Evolutionary conservation across 2,329 filamentous ascomycete genomes (phyloP), one percentile per base, ranked within the genome.

Genomic region (Aspergillus glaucus): DNA sequence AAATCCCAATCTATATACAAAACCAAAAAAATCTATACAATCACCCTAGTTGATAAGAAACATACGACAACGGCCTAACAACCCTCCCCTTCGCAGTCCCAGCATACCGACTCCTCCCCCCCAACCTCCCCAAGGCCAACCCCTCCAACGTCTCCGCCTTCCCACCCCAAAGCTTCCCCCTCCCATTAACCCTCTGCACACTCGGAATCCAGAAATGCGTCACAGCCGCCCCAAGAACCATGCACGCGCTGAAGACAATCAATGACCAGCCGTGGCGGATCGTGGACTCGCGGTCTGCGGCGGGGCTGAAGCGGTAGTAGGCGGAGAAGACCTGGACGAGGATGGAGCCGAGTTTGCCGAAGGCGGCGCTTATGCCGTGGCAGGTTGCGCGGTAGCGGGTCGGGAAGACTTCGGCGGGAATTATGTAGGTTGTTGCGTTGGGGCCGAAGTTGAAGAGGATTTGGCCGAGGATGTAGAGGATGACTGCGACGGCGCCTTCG

Each of bases 391-490:
- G 72, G 55, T 79, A 80, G 15, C 74, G 68, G 0, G 78, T 80
- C 3, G 78, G 78, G 53, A 80, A 81, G 45, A 79, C 70, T 52
- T 80, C 78, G 10, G 76, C 77, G n/a, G 78, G 75, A 34, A 80
- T 75, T 56, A 75, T 72, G 49, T 70, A 70, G 6, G 66, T 72
- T 32, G 70, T 70, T 53, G 65, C 65, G 43, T 70, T 71, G 30
- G 68, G 67, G 17, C 65, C 74, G 46, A 77, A 73, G 55, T 74
- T 78, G 51, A 78, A 79, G 9, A 74, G 55, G 2, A 71, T 59
- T 48, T 76, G 73, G 4, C 67, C 75, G 43, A 76, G 45, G 17
- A 74, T 65, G 53, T 74, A 76, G 22, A 76, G 56, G 1, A 65
- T 55, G 0, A 76, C 67, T 2, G 71, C 62, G 2, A 62, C 61